These are phyloP conservation scores for Aspergillus ibericus DNA, from an alignment of 2,329 filamentous ascomycete species.

Conservation along the genomic window DNA sequence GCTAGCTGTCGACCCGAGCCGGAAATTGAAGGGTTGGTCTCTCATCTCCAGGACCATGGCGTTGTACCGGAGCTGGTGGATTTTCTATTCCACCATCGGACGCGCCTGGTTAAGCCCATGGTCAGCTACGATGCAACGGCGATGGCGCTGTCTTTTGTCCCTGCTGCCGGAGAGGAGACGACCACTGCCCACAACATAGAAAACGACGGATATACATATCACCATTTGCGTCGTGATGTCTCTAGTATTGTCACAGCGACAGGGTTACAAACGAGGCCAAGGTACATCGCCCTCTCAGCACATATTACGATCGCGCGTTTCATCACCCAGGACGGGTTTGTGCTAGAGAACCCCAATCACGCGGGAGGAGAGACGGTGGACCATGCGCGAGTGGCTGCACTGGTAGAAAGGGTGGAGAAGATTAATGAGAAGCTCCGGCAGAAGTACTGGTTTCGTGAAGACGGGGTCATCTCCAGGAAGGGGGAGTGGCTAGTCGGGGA, in stretches of 20 bases:
- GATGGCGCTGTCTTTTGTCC: slow-evolving; percentile 82
- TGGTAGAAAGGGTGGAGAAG: slow-evolving; percentile 70
- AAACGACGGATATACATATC: slow-evolving; percentile 76
- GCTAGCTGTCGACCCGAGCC: slow-evolving; percentile 72
- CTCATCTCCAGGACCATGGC: slow-evolving; percentile 53
- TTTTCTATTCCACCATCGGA: slow-evolving; percentile 65
- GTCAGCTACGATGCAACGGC: slow-evolving; percentile 83
- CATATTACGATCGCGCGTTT: slow-evolving; percentile 88
- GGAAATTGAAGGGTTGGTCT: slow-evolving; percentile 66
- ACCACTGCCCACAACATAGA: slow-evolving; percentile 19
- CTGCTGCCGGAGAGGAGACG: slow-evolving; percentile 64
- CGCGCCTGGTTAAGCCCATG: slow-evolving; percentile 77
- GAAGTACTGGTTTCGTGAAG: slow-evolving; percentile 65
- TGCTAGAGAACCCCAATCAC: slow-evolving; percentile 31
- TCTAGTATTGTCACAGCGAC: slow-evolving; percentile 62
- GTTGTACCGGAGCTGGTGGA: slow-evolving; percentile 61
- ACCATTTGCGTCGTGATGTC: slow-evolving; percentile 81
- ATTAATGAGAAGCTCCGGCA: slow-evolving; percentile 73
- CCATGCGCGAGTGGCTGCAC: slow-evolving; percentile 58
- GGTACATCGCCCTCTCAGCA: slow-evolving; percentile 85
- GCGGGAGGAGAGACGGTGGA: slow-evolving; percentile 39
- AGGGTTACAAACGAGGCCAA: slow-evolving; percentile 69
- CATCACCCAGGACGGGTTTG: slow-evolving; percentile 63
- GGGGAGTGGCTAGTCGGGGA: slow-evolving; percentile 88
- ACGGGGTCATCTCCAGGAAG: slow-evolving; percentile 43